These are phyloP conservation scores for Entonaema liquescens DNA, from an alignment of 495 filamentous ascomycete species.

Conservation along the genomic window DNA sequence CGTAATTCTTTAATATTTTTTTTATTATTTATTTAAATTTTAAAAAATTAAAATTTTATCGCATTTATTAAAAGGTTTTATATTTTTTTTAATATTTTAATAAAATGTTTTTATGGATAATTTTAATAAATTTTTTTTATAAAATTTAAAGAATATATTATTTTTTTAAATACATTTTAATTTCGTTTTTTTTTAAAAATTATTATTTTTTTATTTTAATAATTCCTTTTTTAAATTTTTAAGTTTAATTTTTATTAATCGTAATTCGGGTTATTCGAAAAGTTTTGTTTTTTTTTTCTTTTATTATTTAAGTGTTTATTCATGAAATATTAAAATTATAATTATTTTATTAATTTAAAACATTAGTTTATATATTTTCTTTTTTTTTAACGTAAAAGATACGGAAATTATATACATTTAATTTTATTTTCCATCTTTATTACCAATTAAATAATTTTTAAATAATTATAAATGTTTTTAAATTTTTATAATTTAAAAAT, in stretches of 20 bases:
- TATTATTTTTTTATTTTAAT: too few species aligned
- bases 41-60: neutral
- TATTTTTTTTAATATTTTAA: too few species aligned
- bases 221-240: too few species aligned
- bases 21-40: neutral
- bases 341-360: neutral
- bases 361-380: neutral
- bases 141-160: too few species aligned
- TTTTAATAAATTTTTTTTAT: too few species aligned
- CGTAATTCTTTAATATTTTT: too few species aligned
- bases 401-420: neutral
- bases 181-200: too few species aligned
- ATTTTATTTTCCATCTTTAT: neutral
- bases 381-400: neutral
- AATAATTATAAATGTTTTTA: neutral
- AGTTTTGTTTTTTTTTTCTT: too few species aligned
- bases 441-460: neutral
- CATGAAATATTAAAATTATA: neutral
- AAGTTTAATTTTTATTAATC: too few species aligned
- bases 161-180: too few species aligned
- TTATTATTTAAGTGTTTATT: neutral
- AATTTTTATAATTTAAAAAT: neutral
- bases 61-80: neutral
- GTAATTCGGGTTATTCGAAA: too few species aligned
- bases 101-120: too few species aligned